Evolutionary conservation across 148 eudicot genomes (phyloP), one percentile per base, ranked within the genome.

Genomic region (Chenopodium quinoa): DNA sequence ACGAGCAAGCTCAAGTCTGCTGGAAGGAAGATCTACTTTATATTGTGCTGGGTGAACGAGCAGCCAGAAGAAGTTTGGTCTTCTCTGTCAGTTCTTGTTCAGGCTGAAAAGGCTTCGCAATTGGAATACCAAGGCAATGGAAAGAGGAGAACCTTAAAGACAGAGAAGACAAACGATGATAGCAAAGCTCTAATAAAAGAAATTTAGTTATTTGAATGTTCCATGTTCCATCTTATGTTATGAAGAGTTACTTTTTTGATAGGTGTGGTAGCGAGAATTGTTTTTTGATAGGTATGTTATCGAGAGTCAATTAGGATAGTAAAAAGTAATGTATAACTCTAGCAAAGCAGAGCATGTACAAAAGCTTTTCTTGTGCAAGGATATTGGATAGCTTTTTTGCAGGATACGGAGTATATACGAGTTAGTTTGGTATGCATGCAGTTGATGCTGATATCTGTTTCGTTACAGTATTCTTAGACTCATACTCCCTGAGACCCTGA

Each of bases 21-120:
- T 9, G 92, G 85, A 81, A 82, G 93, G 85, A 96, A 96, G 86
- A 81, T 90, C 37, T 89, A 90, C 77, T 96, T 92, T 75, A 84
- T 96, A 0, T 90, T 88, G 93, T 96, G 95, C 80, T 96, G 99
- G 99, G 97, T 84, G 47, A 88, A 90, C 65, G 98, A 92, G 88
- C 99, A 96, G 88, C 86, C 85, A 56, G 83, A 31, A 37, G 92
- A 93, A 71, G 89, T 86, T 11, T 95, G 97, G 96, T 84, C 88
- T 84, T 85, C 94, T 0, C 73, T 93, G 77, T 87, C 92, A 37
- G 84, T 79, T n/a, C 64, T 88, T 37, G 90, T 95, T 62, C 80
- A 80, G 74, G 90, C 88, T 0, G 98, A 93, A 86, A 92, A 91
- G 86, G 82, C 79, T 50, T 88, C 86, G 20, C 88, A 87, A 13